Evolutionary conservation across 768 basidiomycete species (phyloP).

Genomic region (Crepidotus variabilis): DNA sequence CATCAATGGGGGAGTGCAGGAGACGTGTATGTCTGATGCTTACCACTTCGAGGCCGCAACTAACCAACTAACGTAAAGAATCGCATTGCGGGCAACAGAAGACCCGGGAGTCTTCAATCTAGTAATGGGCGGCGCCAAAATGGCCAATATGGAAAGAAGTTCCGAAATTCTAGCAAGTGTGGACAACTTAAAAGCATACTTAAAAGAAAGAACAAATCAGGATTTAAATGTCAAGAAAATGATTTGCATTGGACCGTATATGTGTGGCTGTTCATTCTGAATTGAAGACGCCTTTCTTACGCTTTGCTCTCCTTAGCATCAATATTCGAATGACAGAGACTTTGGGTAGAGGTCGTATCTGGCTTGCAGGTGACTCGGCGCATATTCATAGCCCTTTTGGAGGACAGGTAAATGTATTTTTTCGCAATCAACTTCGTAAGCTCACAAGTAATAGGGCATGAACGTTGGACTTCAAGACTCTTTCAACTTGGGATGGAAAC

Average conservation of each 20-base stretch:
- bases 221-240: constrained; percentile 22
- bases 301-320: neutral
- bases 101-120: constrained; percentile 8
- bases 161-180: constrained; percentile 1
- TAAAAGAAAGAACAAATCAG: constrained; percentile 15
- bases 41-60: no score
- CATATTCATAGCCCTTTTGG: constrained; percentile 31
- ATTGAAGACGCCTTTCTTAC: neutral
- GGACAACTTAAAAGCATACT: constrained; percentile 14
- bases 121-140: constrained; percentile 9
- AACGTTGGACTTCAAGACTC: constrained; percentile 25
- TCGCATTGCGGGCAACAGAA: constrained; percentile 11
- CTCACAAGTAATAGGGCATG: constrained; percentile 15
- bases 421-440: neutral
- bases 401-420: constrained; percentile 18
- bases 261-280: constrained; percentile 7
- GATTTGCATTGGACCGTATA: constrained; percentile 24
- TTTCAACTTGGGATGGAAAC: constrained; percentile 32
- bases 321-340: constrained; percentile 15
- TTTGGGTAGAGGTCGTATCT: constrained; percentile 12
- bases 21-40: constrained; percentile 20
- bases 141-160: neutral
- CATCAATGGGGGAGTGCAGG: constrained; percentile 40
- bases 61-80: neutral
- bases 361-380: constrained; percentile 24